Evolutionary conservation across 2,329 filamentous ascomycete species (phyloP).

Genomic region (Cordyceps cateniannulata): DNA sequence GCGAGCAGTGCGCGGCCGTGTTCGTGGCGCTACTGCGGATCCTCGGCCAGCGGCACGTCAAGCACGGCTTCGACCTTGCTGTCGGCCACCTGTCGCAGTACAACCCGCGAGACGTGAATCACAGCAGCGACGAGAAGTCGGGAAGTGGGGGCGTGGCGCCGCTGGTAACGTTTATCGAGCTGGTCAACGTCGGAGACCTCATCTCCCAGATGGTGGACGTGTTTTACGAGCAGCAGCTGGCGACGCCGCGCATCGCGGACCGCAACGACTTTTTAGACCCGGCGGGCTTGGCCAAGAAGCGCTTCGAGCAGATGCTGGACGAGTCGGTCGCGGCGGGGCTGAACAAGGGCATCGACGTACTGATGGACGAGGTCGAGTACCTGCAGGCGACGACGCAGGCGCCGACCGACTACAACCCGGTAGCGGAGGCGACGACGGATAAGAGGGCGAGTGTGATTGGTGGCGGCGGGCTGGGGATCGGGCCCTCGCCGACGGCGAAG

Average conservation of each 20-base stretch:
- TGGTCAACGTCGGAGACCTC: slow-evolving; percentile 95
- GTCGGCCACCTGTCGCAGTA: slow-evolving; percentile 87
- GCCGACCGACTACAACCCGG: slow-evolving; percentile 85
- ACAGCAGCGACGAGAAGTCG: slow-evolving; percentile 46
- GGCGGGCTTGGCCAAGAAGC: slow-evolving; percentile 91
- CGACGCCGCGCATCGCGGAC: slow-evolving; percentile 74
- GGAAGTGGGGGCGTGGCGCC: slow-evolving; percentile 63
- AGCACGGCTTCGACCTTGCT: slow-evolving; percentile 87
- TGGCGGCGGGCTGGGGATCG: slow-evolving; percentile 38
- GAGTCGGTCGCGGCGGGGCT: slow-evolving; percentile 92
- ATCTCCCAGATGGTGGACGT: slow-evolving; percentile 99
- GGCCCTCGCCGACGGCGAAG: slow-evolving; percentile 71
- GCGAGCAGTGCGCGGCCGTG: slow-evolving; percentile 81
- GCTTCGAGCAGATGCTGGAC: slow-evolving; percentile 97
- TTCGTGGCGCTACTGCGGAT: slow-evolving; percentile 81
- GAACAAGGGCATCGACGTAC: slow-evolving; percentile 95
- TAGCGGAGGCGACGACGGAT: slow-evolving; percentile 18
- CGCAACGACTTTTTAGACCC: slow-evolving; percentile 92
- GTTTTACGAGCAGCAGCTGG: slow-evolving; percentile 94
- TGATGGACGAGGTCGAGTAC: slow-evolving; percentile 98
- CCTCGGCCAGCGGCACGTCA: slow-evolving; percentile 79
- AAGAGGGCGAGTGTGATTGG: slow-evolving; percentile 21
- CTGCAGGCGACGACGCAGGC: slow-evolving; percentile 82
- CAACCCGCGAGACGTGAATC: slow-evolving; percentile 75
- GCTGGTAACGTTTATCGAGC: slow-evolving; percentile 89